Base-by-base conservation (phyloP, 1,284 basidiomycete genomes). In the Moesziomyces antarcticus region DNA sequence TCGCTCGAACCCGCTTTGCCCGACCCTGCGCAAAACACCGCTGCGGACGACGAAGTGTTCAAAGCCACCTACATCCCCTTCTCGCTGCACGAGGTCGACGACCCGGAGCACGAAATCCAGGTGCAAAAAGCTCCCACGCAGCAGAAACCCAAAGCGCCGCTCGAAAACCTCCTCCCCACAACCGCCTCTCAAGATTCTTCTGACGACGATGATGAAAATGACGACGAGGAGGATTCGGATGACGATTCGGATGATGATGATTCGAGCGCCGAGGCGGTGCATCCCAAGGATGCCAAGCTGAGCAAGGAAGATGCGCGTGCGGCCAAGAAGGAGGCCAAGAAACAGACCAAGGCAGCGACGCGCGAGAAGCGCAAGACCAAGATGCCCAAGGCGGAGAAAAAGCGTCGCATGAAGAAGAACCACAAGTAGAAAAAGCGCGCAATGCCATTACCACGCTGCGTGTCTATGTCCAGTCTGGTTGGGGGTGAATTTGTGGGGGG, bases 301-400 rank as follows among this genome's bases (percentile, higher is more conserved):
- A 64, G 67, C 44, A 79, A 78, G 48, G 67, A 74, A 24, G 54
- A 67, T 30, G 60, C 57, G 4, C 63, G 46, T 18, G 50, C 62
- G 14, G 48, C 64, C 21, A 75, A 75, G 46, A 75, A 78, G 59
- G 61, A 78, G 50, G 74, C 76, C 21, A 78, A 77, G 54, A 75
- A 75, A 41, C 63, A 72, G 18, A 78, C 70, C 24, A 81, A 81
- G 50, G 71, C 69, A 7, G 78, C 66, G 40, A 73, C 75, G 14
- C 70, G 82, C 20, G 82, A 82, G 55, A 75, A 73, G 40, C 56
- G 81, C 4, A 83, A 82, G 51, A 78, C 63, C 22, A 83, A 82
- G 66, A 83, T 82, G 81, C 76, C 79, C 22, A 83, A 83, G 60
- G 71, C 79, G 8, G 78, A 80, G 42, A 81, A 81, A 49, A 80